Base-by-base conservation (phyloP, 1,284 basidiomycete species). In the Rhodotorula mucilaginosa region DNA sequence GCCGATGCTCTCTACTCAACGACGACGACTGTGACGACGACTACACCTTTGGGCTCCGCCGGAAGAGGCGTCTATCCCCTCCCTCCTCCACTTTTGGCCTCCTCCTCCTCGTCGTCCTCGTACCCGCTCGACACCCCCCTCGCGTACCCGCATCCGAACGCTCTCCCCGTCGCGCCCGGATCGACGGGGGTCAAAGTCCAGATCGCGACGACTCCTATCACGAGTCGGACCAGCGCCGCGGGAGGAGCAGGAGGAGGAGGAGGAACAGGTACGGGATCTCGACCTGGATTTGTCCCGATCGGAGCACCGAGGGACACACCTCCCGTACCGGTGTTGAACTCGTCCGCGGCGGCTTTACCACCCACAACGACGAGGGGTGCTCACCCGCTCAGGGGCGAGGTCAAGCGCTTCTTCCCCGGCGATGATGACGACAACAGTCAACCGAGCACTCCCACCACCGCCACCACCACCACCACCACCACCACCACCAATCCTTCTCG, bases 341-440 rank as follows among this genome's bases (percentile, higher is more conserved):
- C 54, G 54, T 29, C 54, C 12, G 54, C 23, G 12, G 6, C 26
- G 13, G 54, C 54, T 12, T 29, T 26, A 18, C 21, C 21, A 10
- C 23, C 21, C 51, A 23, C 51, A 12, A 19, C 49, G 51, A 52
- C 12, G 23, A 52, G 51, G 12, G n/a, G 8, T 13, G 18, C 21
- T 23, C 51, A 52, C 21, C 21, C 34, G 16, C n/a, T 46, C 34
- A 26, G 18, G 8, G 64, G 46, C 29, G 44, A 26, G 26, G 29
- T 39, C 58, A 59, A 54, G 48, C 34, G 58, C 19, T 60, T 60
- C 58, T 60, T 60, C 31, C 58, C 58, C n/a, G 44, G 58, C 44
- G 58, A 60, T 10, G 58, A 60, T 15, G 58, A 60, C 23, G 58
- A 60, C 23, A 60, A n/a, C 44, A 60, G 54, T n/a, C 29, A 15